Evolutionary conservation across 306 rosid genomes (phyloP), one percentile per base, ranked within the genome.

Genomic region (Phaseolus lunatus): DNA sequence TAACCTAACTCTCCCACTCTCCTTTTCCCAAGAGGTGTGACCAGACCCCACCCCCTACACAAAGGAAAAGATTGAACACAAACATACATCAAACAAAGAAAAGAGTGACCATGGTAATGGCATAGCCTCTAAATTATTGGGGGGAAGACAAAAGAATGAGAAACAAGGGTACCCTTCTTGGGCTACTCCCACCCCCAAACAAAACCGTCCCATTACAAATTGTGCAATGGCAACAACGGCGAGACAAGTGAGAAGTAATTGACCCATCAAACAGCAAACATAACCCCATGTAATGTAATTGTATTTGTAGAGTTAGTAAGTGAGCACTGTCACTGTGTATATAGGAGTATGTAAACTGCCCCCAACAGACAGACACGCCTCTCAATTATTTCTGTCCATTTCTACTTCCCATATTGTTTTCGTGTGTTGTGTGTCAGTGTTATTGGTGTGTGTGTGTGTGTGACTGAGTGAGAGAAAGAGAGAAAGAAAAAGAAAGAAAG

Each of bases 1-100:
- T 84, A 90, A 83, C 88, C 80, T 84, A 90, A 85, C 88, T 78
- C 80, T 53, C 77, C 72, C 83, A 66, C 85, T 77, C 83, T 82
- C 78, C 57, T 80, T 83, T 88, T 83, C 84, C 83, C 73, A 47
- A 64, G 73, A 73, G 86, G 70, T 78, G 85, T 47, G 82, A 41
- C 83, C 75, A 82, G 71, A 78, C 83, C 86, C 85, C 85, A 81
- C 85, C 14, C 64, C 80, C 4, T 12, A 52, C 29, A 43, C 62
- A 81, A 76, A 44, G 13, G 78, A 70, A 76, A 26, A 72, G 87
- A 87, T 87, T 82, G 85, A 85, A 85, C 90, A 73, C 63, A 52
- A 44, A 16, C 54, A 80, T 54, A 9, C 44, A 39, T 39, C 80
- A 80, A 72, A 52, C 59, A 41, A 53, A 23, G 13, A 70, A 63